Percentiles rank a stretch among this genome's conserved stretches.
Evolutionary conservation across 2,329 filamentous ascomycete genomes (phyloP).

Genomic region (Penicillium polonicum): DNA sequence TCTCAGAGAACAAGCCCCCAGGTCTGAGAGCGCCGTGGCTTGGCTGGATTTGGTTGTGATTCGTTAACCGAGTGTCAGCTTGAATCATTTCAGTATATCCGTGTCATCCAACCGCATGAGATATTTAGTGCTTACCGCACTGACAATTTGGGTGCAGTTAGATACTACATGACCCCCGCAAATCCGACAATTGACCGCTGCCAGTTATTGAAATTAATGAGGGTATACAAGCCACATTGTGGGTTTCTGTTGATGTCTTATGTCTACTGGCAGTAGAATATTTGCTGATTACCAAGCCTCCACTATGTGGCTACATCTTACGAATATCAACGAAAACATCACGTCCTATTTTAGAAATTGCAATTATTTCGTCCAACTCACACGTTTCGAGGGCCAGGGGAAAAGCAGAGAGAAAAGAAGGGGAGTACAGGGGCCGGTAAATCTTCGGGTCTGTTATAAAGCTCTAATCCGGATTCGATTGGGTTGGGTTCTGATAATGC

Average conservation of each 20-base stretch:
- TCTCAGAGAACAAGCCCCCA: slow-evolving; percentile 13
- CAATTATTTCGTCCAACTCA: no score
- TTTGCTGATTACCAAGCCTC: neutral
- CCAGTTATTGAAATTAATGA: neutral
- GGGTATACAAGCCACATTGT: neutral
- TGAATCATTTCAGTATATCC: neutral
- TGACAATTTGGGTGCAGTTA: neutral
- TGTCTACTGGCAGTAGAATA: neutral
- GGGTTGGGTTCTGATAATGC: neutral
- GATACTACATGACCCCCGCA: neutral
- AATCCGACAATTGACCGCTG: slow-evolving; percentile 15
- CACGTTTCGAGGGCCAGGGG: no score
- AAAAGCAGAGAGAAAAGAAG: no score
- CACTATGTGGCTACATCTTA: neutral
- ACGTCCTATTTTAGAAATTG: no score
- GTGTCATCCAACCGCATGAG: neutral
- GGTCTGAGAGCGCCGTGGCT: slow-evolving; percentile 1
- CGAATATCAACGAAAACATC: no score
- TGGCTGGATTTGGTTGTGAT: slow-evolving; percentile 3
- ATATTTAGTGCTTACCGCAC: slow-evolving; percentile 17
- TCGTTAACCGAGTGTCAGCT: neutral
- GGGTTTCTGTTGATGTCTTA: neutral
- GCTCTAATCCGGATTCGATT: no score
- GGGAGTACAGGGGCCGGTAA: neutral
- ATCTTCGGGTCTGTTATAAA: neutral